phyloP scores from a whole-genome alignment of 2,329 filamentous ascomycete genomes.

The Talaromyces funiculosus region DNA sequence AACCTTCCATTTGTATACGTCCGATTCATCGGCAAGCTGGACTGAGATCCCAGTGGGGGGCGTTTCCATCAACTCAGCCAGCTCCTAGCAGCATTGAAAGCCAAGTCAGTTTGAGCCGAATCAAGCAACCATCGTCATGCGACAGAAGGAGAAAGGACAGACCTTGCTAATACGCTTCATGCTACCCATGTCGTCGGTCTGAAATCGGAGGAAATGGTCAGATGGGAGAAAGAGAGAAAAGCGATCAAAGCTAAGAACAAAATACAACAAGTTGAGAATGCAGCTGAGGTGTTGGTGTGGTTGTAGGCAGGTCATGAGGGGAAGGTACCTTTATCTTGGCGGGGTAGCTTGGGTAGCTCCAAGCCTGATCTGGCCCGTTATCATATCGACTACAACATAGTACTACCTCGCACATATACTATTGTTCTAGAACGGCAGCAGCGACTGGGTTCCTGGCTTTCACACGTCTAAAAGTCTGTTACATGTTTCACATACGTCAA shows the following conservation, averaged over 20 bases:
- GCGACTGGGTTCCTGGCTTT: not conserved
- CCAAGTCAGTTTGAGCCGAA: not conserved
- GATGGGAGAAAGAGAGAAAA: not conserved
- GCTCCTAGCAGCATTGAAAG: slow-evolving; percentile 44
- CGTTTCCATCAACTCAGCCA: slow-evolving; percentile 51
- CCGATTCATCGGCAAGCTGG: slow-evolving; percentile 54
- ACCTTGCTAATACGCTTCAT: slow-evolving; percentile 46
- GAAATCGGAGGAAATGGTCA: not conserved
- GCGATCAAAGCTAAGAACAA: not conserved
- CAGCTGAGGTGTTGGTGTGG: not conserved
- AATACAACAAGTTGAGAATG: not conserved
- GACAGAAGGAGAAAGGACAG: not conserved
- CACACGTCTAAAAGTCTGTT: not conserved
- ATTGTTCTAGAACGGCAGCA: too few relatives aligned
- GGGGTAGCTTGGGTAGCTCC: slow-evolving; percentile 3
- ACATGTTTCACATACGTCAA: not conserved
- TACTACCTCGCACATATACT: not conserved
- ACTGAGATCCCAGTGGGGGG: slow-evolving; percentile 55
- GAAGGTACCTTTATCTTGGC: slow-evolving; percentile 9
- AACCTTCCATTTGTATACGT: slow-evolving; percentile 65
- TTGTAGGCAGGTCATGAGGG: slow-evolving; percentile 1
- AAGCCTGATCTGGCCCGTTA: not conserved
- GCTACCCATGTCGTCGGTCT: slow-evolving; percentile 31
- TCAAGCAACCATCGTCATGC: not conserved
- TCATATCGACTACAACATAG: not conserved